Conservation (phyloP, 768 basidiomycete genomes). For the Mycena leptocephala region DNA sequence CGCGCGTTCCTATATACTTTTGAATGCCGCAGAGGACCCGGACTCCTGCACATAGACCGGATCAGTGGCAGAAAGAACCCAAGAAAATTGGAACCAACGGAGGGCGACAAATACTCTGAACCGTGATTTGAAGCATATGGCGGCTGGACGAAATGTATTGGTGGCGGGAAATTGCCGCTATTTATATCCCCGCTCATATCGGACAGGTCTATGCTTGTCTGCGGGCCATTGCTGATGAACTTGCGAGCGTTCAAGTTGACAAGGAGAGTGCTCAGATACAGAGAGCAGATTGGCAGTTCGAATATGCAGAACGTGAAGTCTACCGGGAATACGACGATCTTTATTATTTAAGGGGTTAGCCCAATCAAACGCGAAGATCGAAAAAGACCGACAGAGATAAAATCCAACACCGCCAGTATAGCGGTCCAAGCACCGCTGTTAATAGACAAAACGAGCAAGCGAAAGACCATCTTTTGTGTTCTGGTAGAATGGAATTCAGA, state of each 20-base stretch:
- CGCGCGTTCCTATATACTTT: not conserved
- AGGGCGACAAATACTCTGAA: not conserved
- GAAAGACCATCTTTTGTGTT: slow-evolving; percentile 18
- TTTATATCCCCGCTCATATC: slow-evolving; percentile 1
- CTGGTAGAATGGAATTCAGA: not conserved
- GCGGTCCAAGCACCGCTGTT: slow-evolving; percentile 38
- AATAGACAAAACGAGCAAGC: slow-evolving; percentile 28
- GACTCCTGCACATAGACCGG: not conserved
- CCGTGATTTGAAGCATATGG: not conserved
- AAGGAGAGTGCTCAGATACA: slow-evolving; percentile 53
- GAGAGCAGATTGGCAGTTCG: slow-evolving; percentile 49
- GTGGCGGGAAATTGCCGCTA: not conserved
- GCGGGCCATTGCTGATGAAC: not conserved
- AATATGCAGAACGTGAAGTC: slow-evolving; percentile 35
- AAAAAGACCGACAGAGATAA: slow-evolving; percentile 21
- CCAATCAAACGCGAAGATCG: not conserved
- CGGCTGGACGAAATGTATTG: slow-evolving; percentile 13
- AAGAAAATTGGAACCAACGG: not conserved
- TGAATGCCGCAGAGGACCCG: not conserved
- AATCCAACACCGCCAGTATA: slow-evolving; percentile 27
- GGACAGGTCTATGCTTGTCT: slow-evolving; percentile 1
- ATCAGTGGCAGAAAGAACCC: not conserved
- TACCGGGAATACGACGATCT: slow-evolving; percentile 27
- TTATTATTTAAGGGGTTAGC: too few species aligned
- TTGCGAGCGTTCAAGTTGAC: slow-evolving; percentile 49